phyloP scores from a whole-genome alignment of 495 filamentous ascomycete genomes.

The Pseudoneurospora amorphoporcata region DNA sequence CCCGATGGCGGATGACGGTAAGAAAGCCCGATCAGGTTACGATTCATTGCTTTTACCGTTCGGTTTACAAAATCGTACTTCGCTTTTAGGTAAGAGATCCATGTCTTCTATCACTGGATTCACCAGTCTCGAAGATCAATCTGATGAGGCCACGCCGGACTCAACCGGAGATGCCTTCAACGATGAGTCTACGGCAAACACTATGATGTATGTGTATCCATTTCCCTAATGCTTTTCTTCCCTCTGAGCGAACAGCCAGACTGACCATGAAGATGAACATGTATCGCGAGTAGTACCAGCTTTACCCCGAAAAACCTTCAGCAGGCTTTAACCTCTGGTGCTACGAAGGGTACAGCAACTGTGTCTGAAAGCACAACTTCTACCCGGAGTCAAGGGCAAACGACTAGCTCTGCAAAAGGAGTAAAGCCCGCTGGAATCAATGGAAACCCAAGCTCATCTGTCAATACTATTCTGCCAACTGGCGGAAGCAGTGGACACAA shows the following conservation, averaged over 20 bases:
- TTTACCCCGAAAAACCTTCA: not conserved
- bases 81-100: not conserved
- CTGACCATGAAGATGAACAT: not conserved
- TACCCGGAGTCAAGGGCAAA: not conserved
- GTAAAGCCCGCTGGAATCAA: not conserved
- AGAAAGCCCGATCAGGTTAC: not conserved
- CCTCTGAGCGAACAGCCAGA: not conserved
- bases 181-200: not conserved
- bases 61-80: not conserved
- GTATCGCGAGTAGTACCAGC: not conserved
- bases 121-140: not conserved
- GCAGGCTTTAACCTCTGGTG: not conserved
- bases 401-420: not conserved
- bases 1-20: not conserved
- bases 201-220: not conserved
- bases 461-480: no score
- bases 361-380: not conserved
- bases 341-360: not conserved
- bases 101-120: not conserved
- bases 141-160: not conserved
- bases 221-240: not conserved
- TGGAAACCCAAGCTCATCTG: not conserved
- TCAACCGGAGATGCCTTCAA: not conserved
- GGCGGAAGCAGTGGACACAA: not conserved
- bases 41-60: not conserved